Evolutionary conservation across 2,329 filamentous ascomycete genomes (phyloP).

Genomic region (Fusarium zealandicum): DNA sequence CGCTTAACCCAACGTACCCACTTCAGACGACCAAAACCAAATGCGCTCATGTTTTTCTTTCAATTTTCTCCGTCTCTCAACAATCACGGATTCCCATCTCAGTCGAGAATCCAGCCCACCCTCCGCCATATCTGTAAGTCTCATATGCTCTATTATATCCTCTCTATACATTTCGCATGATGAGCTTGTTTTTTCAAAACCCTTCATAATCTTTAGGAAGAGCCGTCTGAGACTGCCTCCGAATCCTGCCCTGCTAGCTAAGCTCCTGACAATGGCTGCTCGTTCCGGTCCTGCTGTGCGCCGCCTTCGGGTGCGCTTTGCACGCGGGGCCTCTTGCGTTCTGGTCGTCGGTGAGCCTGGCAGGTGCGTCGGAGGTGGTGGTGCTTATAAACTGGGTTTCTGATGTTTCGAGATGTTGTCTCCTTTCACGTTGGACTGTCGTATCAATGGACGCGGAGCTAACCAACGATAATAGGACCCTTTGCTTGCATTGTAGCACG

Average conservation of each 20-base stretch:
- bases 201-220: slow-evolving; percentile 52
- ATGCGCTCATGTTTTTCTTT: slow-evolving; percentile 25
- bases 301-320: slow-evolving; percentile 45
- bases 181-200: slow-evolving; percentile 51
- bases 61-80: slow-evolving; percentile 29
- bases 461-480: slow-evolving; percentile 28
- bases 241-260: slow-evolving; percentile 35
- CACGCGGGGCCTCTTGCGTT: slow-evolving; percentile 40
- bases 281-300: slow-evolving; percentile 30
- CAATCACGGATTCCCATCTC: slow-evolving; percentile 6
- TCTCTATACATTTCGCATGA: slow-evolving; percentile 46
- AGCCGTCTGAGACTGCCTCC: slow-evolving; percentile 55
- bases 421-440: slow-evolving; percentile 6
- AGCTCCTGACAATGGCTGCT: slow-evolving; percentile 32
- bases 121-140: slow-evolving; percentile 18
- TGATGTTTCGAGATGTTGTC: slow-evolving; percentile 47
- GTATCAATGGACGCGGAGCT: slow-evolving; percentile 12
- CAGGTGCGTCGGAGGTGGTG: slow-evolving; percentile 49
- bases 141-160: neutral
- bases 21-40: slow-evolving; percentile 22
- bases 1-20: slow-evolving; percentile 28
- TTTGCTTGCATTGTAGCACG: neutral
- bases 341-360: slow-evolving; percentile 35
- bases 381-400: slow-evolving; percentile 58
- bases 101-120: too few species aligned